Evolutionary conservation across 1,284 basidiomycete species (phyloP), one percentile per base, ranked within the genome.

Genomic region (Ceratobasidium sp.): DNA sequence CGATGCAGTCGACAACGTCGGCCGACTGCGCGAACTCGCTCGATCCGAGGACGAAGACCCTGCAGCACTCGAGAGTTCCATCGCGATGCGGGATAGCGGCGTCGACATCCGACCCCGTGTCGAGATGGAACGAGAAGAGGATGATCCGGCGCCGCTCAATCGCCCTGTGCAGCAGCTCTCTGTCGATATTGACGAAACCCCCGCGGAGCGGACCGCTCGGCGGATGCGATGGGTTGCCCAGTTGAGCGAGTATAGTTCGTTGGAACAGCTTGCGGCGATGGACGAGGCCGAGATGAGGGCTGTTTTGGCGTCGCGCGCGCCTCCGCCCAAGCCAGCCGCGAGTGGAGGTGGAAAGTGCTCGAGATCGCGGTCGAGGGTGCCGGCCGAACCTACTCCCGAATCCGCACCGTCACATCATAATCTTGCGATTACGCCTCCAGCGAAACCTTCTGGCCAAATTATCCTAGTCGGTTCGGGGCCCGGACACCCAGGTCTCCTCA

Each of bases 391-490:
- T 19, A 8, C 5, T 72, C 62, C 5, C 77, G 77, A 62, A 27
- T 74, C 46, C 77, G 84, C 46, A 22, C 79, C 14, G 78, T 83
- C 1, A 78, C 82, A 24, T 78, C 79, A 37, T 61, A 77, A 3
- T 77, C 78, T 13, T 69, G 61, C 46, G 43, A 51, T 77, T 62
- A 14, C 9, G 8, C 53, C 46, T 16, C 74, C 63, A 14, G 34
- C 75, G 7, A 68, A 76, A 3, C 69, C 53, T 8, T 81, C 78
- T 54, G 95, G 95, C 0, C 86, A 87, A 13, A 96, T 98, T 74
- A 86, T 95, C 66, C 90, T 99, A 6, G 91, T 97, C 31, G 96
- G 97, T 9, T 96, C 95, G 2, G 96, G 97, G 0, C 95, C 97
- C 0, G 97, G 97, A 3, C 96, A 98, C 78, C 95, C 97, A 0